Evolutionary conservation across 768 basidiomycete genomes (phyloP), one percentile per base, ranked within the genome.

Genomic region (Tylopilus rubrobrunneus): DNA sequence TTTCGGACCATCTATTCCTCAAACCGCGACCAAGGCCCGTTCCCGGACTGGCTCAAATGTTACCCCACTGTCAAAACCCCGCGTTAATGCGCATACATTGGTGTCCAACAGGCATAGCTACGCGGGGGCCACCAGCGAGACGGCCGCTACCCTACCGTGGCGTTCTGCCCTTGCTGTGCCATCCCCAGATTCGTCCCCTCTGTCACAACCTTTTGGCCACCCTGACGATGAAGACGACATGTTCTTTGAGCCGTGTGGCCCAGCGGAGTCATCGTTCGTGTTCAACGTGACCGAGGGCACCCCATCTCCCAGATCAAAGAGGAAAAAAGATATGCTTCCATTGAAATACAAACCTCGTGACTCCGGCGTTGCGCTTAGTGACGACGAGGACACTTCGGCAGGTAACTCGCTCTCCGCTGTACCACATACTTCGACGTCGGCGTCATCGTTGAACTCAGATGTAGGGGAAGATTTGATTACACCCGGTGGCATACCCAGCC

Each of bases 281-380:
- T 76, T 86, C 61, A 82, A 68, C 52, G 68, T 87, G 36, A 80
- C 78, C 1, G 74, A 76, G 25, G 75, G 73, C 40, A 84, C 85
- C 0, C 85, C 87, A 12, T 83, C 78, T 31, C 86, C 79, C 4
- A 67, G 75, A 46, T 66, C 74, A 27, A 63, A 75, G 55, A 51
- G 31, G 31, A 7, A 31, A 7, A 31, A 11, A 11, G 31, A 64
- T 3, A 61, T 75, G 29, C 65, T 89, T 42, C 81, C 80, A 28
- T 82, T 79, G 62, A 92, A 91, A 69, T 89, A 81, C 71, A 81
- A 81, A 49, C 79, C 81, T n/a, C 76, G 82, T 12, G 86, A 89
- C 65, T 87, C 86, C 1, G 82, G 85, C 12, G 71, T 86, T 39
- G 78, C 74, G 7, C 65, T 86, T 5, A 82, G 78, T 59, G 85